Conservation (phyloP, 192 early-diverging fungal genomes). For the Kickxella alabastrina region DNA sequence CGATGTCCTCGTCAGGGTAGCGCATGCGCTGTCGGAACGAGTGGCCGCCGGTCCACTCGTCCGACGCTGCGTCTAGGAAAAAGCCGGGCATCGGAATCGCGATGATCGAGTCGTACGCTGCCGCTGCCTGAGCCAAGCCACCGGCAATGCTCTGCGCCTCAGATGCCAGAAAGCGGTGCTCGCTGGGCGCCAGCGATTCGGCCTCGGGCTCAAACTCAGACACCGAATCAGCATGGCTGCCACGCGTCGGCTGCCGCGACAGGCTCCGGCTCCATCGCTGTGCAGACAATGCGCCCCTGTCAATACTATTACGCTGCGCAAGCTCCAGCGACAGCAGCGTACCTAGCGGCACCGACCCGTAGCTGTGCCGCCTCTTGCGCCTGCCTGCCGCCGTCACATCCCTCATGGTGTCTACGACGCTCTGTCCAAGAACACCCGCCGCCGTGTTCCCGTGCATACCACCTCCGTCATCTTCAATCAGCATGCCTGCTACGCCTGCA, state of each 20-base stretch:
- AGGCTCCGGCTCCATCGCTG: not conserved
- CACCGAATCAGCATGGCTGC: not conserved
- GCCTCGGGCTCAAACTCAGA: not conserved
- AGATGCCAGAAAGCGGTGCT: not conserved
- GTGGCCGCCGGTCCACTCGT: constrained; percentile 49
- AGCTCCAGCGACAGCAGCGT: not conserved
- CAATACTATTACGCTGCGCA: not conserved
- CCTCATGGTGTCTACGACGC: constrained; percentile 22
- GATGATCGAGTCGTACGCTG: constrained; percentile 24
- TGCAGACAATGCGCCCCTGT: no score
- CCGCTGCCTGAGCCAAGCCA: not conserved
- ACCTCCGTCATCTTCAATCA: constrained; percentile 25
- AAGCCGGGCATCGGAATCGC: constrained; percentile 50
- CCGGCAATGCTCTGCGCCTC: not conserved
- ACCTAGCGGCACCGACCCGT: not conserved
- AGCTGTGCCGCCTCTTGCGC: no score
- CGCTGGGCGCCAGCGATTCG: not conserved
- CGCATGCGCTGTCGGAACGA: constrained; percentile 48
- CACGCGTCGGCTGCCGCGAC: constrained; percentile 12
- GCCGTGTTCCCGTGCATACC: constrained; percentile 26
- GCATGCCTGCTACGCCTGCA: constrained; percentile 26
- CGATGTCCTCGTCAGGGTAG: constrained; percentile 34
- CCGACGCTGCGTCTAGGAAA: constrained; percentile 41
- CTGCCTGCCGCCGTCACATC: not conserved
- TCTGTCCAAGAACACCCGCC: constrained; percentile 18